Percentiles rank a stretch among this genome's conserved stretches.
These are phyloP conservation scores for Mortierella polycephala DNA, from an alignment of 371 early-diverging fungal genomes.

Conservation along the genomic window DNA sequence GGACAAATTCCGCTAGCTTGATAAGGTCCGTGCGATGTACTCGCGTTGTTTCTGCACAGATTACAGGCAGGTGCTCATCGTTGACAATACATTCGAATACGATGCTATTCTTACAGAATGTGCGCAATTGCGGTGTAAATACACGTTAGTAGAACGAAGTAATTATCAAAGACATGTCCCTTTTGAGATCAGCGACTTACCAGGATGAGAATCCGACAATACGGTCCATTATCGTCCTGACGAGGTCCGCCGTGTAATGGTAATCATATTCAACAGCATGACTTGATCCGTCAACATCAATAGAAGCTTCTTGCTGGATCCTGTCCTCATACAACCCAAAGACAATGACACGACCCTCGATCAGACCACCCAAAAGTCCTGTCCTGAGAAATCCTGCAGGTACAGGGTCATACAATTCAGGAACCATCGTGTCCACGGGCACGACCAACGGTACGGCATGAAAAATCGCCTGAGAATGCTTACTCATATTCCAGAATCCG, in stretches of 20 bases:
- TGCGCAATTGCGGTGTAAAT: background rate
- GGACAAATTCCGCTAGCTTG: slow-evolving; percentile 62
- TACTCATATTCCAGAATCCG: slow-evolving; percentile 85
- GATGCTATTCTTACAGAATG: slow-evolving; percentile 52
- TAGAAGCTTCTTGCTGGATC: slow-evolving; percentile 67
- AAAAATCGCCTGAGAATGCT: slow-evolving; percentile 78
- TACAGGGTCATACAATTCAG: slow-evolving; percentile 60
- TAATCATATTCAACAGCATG: slow-evolving; percentile 59
- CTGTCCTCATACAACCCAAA: slow-evolving; percentile 84
- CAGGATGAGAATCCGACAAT: slow-evolving; percentile 69
- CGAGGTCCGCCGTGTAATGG: slow-evolving; percentile 64
- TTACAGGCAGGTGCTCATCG: slow-evolving; percentile 75
- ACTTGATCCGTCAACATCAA: slow-evolving; percentile 49
- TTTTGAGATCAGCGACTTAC: slow-evolving; percentile 49
- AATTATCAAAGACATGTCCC: background rate
- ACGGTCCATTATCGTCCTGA: slow-evolving; percentile 62
- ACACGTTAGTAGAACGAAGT: background rate
- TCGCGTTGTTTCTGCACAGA: slow-evolving; percentile 72
- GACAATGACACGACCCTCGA: slow-evolving; percentile 76
- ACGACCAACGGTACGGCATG: slow-evolving; percentile 71
- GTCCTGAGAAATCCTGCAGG: slow-evolving; percentile 75
- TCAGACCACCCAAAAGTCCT: slow-evolving; percentile 82
- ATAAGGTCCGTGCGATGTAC: slow-evolving; percentile 59
- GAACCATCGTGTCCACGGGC: slow-evolving; percentile 60
- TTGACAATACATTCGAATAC: slow-evolving; percentile 74